phyloP scores from a whole-genome alignment of 2,329 filamentous ascomycete species.

The Hymenoscyphus infarciens region DNA sequence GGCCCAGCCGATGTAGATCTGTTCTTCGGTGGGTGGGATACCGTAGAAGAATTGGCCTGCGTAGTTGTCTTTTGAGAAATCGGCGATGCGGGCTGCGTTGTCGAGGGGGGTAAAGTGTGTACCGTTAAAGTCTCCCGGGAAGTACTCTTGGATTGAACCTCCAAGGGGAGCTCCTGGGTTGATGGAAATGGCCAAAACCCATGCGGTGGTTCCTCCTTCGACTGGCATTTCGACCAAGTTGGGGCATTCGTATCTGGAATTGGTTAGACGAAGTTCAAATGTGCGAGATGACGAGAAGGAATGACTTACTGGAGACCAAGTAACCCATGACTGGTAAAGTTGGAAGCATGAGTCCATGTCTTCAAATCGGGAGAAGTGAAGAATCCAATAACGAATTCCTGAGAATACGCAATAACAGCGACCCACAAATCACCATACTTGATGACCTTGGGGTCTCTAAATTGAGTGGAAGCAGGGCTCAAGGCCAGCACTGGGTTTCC shows the following conservation, averaged over 20 bases:
- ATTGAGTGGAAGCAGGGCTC: conserved; percentile 48
- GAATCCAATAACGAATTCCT: conserved; percentile 56
- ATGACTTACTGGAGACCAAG: conserved; percentile 25
- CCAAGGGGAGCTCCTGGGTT: conserved; percentile 56
- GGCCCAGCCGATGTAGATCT: conserved; percentile 49
- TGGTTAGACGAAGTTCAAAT: background rate
- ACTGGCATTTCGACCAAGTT: conserved; percentile 57
- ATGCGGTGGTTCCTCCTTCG: conserved; percentile 35
- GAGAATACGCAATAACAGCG: conserved; percentile 51
- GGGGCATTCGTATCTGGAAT: conserved; percentile 49
- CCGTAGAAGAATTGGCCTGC: conserved; percentile 55
- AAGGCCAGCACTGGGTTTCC: conserved; percentile 55
- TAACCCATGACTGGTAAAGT: conserved; percentile 55
- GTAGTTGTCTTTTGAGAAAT: conserved; percentile 52
- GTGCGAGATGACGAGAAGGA: too few species aligned
- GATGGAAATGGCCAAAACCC: conserved; percentile 49
- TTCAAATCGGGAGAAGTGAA: conserved; percentile 58
- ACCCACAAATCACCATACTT: conserved; percentile 57
- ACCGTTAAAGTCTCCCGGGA: conserved; percentile 60
- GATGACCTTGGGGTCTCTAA: conserved; percentile 64
- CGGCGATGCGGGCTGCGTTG: conserved; percentile 40
- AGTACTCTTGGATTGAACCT: conserved; percentile 54
- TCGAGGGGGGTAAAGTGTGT: conserved; percentile 53
- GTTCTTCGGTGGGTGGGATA: conserved; percentile 36
- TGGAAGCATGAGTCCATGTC: conserved; percentile 55